These are phyloP conservation scores for Nicotiana attenuata DNA, from an alignment of 257 asterid genomes.

Conservation along the genomic window DNA sequence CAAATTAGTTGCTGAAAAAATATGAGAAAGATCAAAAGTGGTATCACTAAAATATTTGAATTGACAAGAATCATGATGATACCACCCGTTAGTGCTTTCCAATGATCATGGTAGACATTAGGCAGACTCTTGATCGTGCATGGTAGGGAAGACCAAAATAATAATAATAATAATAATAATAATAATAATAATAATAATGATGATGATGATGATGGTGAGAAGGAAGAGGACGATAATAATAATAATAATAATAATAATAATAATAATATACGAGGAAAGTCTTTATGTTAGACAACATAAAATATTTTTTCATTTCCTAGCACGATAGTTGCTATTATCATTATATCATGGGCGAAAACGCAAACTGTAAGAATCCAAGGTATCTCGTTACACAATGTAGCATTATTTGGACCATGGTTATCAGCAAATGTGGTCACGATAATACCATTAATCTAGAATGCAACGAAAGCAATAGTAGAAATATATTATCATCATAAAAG, in stretches of 20 bases:
- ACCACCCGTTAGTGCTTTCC: conserved; percentile 17
- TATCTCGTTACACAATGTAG: conserved; percentile 13
- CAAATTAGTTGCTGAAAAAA: too few relatives aligned
- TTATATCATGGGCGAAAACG: conserved; percentile 35
- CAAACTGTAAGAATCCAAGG: conserved; percentile 48
- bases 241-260: too few relatives aligned
- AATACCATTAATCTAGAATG: conserved; percentile 12
- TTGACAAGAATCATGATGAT: conserved; percentile 25
- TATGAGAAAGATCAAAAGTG: too few relatives aligned
- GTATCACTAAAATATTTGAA: too few relatives aligned
- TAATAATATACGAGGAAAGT: background rate
- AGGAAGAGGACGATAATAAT: too few relatives aligned
- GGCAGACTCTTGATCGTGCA: conserved; percentile 13
- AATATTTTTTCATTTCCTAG: conserved; percentile 20
- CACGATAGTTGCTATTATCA: conserved; percentile 18
- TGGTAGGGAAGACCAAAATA: conserved; percentile 2
- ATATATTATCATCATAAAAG: too few relatives aligned
- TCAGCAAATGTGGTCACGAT: conserved; percentile 30
- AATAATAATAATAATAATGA: too few relatives aligned
- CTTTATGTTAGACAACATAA: conserved; percentile 27
- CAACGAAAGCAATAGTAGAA: too few relatives aligned
- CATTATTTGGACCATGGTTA: conserved; percentile 19
- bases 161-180: too few relatives aligned
- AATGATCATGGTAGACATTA: conserved; percentile 14
- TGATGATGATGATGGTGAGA: too few relatives aligned